Evolutionary conservation across 495 filamentous ascomycete genomes (phyloP), one percentile per base, ranked within the genome.

Genomic region (Lophiotrema nucula): DNA sequence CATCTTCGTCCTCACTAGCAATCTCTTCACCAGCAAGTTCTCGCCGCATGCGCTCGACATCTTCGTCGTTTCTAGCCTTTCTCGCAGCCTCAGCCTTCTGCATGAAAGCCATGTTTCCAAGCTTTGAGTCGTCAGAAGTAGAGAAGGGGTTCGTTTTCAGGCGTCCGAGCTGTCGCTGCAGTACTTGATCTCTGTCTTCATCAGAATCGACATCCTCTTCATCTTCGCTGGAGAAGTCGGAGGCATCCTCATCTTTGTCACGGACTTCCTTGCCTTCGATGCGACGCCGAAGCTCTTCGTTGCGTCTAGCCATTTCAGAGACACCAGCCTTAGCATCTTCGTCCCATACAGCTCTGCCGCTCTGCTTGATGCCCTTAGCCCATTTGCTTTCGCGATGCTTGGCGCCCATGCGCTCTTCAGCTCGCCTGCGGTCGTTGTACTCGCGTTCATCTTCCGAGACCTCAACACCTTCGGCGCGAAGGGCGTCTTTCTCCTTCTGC

Each of bases 311-410:
- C 80, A 92, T 86, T 60, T 97, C 92, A 2, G 79, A 80, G 26
- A 95, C 80, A 27, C 87, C 88, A 43, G 83, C 74, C 38, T 70
- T 54, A 18, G 73, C 73, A 47, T 72, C 70, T 23, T 75, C 73
- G 53, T 75, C 73, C 73, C 73, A 75, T 12, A 57, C 70, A 22
- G 66, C 62, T 28, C 65, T 65, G 27, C 72, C 71, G 47, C 62
- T 87, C 56, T 88, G 81, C 67, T 92, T 93, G 58, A 91, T 76
- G 48, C 83, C 83, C 76, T 96, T 97, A 11, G 92, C 92, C 90
- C 92, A 98, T 64, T 89, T 95, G 74, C 91, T 96, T 31, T 95
- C 89, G 50, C 84, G 79, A 72, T 97, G 92, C 58, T 89, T 87
- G 12, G 85, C 82, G 23, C 90, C 88, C 86, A 98, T 95, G 62